Percentiles rank a stretch among this genome's conserved stretches.
Conservation (phyloP, 2,329 filamentous ascomycete genomes). For the Scedosporium dehoogii region DNA sequence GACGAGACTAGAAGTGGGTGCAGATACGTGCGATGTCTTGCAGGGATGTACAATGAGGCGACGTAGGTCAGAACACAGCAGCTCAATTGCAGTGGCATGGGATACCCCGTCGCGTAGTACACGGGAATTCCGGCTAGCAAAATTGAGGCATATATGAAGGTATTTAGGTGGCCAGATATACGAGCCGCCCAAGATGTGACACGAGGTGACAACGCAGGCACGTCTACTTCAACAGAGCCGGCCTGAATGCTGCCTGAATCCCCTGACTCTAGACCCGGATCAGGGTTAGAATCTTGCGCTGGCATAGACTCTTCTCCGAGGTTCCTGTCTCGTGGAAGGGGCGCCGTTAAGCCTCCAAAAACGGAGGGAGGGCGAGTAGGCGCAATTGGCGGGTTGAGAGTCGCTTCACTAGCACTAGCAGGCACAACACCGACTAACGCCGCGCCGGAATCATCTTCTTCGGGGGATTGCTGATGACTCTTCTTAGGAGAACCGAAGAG, state of each 20-base stretch:
- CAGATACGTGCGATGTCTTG: slow-evolving; percentile 38
- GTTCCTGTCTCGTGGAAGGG: neutral
- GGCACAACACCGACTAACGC: slow-evolving; percentile 3
- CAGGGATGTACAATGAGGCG: slow-evolving; percentile 36
- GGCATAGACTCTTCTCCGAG: too few relatives aligned
- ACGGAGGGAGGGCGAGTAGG: neutral
- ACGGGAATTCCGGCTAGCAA: slow-evolving; percentile 44
- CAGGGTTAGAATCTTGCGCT: too few relatives aligned
- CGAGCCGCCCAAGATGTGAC: slow-evolving; percentile 39
- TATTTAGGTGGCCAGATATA: slow-evolving; percentile 35
- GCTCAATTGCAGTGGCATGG: slow-evolving; percentile 34
- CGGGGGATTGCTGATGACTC: slow-evolving; percentile 37
- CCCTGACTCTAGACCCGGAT: too few relatives aligned
- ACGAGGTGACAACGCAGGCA: slow-evolving; percentile 31
- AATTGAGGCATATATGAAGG: slow-evolving; percentile 30
- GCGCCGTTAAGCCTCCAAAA: neutral
- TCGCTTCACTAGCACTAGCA: neutral
- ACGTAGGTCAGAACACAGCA: slow-evolving; percentile 44
- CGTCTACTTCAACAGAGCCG: slow-evolving; percentile 22
- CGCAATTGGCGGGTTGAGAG: neutral
- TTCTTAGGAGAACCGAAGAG: slow-evolving; percentile 41
- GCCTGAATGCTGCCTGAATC: neutral
- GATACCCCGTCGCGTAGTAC: slow-evolving; percentile 43
- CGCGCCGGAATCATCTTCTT: slow-evolving; percentile 38
- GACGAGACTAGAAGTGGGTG: slow-evolving; percentile 50